Conservation (phyloP, 2,329 filamentous ascomycete genomes). For the Cytospora leucostoma region DNA sequence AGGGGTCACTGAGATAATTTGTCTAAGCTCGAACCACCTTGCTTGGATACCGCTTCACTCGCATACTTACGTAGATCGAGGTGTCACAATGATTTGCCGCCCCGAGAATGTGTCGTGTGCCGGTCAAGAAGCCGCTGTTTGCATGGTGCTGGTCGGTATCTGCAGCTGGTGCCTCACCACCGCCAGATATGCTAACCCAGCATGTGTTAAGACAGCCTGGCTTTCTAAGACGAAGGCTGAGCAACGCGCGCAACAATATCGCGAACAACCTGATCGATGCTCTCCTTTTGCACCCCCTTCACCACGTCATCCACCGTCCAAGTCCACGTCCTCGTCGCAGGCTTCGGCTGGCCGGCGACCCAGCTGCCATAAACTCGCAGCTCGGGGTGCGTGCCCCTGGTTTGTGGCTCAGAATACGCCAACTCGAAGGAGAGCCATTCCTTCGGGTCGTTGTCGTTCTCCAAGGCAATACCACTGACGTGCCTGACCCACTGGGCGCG, state of each 20-base stretch:
- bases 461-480: slow-evolving; percentile 35
- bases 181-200: neutral
- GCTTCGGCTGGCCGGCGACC: slow-evolving; percentile 14
- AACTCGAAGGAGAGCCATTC: slow-evolving; percentile 20
- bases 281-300: slow-evolving; percentile 22
- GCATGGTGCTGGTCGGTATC: neutral
- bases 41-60: neutral
- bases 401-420: slow-evolving; percentile 14
- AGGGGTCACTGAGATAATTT: no score
- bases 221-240: slow-evolving; percentile 2
- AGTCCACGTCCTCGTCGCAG: slow-evolving; percentile 22
- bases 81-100: neutral
- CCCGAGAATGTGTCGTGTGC: neutral
- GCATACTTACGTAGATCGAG: neutral
- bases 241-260: slow-evolving; percentile 21
- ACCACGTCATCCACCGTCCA: slow-evolving; percentile 26
- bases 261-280: slow-evolving; percentile 22
- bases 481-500: slow-evolving; percentile 35
- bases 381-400: slow-evolving; percentile 17
- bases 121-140: neutral
- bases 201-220: neutral
- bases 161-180: neutral
- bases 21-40: neutral
- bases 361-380: slow-evolving; percentile 26
- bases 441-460: slow-evolving; percentile 18